These are phyloP conservation scores for Wickerhamiella domercqiae DNA, from an alignment of 805 yeast species.

Conservation along the genomic window DNA sequence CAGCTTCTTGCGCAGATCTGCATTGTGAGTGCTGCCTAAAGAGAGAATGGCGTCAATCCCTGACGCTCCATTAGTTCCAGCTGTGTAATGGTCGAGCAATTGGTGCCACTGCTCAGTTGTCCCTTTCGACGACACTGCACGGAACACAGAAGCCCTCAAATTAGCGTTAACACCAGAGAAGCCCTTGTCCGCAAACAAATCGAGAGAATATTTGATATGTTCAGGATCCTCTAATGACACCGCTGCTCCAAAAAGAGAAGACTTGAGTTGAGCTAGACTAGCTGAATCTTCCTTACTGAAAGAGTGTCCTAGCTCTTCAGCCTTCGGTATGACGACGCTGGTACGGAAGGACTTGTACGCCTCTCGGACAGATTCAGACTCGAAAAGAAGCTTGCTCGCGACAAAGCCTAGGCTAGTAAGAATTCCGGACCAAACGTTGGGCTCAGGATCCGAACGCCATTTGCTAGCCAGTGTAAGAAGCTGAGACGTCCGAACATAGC, in stretches of 20 bases:
- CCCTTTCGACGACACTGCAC: slow-evolving; percentile 51
- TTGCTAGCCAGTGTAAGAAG: slow-evolving; percentile 34
- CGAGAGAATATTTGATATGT: slow-evolving; percentile 22
- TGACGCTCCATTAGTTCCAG: slow-evolving; percentile 49
- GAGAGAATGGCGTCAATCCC: slow-evolving; percentile 53
- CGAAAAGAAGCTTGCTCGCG: slow-evolving; percentile 34
- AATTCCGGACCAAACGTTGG: slow-evolving; percentile 39
- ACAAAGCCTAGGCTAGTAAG: slow-evolving; percentile 29
- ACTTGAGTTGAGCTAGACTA: slow-evolving; percentile 48
- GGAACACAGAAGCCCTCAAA: slow-evolving; percentile 50
- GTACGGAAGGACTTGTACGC: slow-evolving; percentile 33
- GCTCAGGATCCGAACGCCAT: slow-evolving; percentile 36
- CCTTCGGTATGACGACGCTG: slow-evolving; percentile 40
- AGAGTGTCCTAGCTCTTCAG: slow-evolving; percentile 47
- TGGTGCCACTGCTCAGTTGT: slow-evolving; percentile 46
- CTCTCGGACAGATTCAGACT: slow-evolving; percentile 27
- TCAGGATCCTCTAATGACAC: slow-evolving; percentile 23
- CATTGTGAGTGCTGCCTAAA: slow-evolving; percentile 47
- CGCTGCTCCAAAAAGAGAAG: slow-evolving; percentile 32
- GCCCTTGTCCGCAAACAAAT: slow-evolving; percentile 47
- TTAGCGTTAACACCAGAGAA: slow-evolving; percentile 56
- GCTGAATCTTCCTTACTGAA: slow-evolving; percentile 42
- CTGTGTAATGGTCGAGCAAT: slow-evolving; percentile 42
- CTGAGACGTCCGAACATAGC: slow-evolving; percentile 33
- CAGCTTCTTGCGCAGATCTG: slow-evolving; percentile 39